Evolutionary conservation across 257 asterid genomes (phyloP), one percentile per base, ranked within the genome.

Genomic region (Thymus quinquecostatus): DNA sequence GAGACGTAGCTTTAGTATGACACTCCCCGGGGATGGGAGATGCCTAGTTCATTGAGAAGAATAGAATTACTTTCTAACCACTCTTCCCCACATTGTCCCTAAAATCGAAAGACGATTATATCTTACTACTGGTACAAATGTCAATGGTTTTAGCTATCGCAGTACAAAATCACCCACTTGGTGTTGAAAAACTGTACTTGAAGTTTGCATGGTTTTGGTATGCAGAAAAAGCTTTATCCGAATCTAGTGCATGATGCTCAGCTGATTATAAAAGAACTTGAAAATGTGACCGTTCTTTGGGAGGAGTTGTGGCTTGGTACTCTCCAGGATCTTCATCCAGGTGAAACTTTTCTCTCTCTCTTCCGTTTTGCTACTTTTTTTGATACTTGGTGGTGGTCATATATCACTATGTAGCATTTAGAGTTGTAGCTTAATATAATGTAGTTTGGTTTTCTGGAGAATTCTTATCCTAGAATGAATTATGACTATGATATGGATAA

Each of bases 301-400:
- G 99, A 92, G 85, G 99, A 95, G 77, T 72, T 95, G 79, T 95
- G 99, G 99, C 92, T 95, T 72, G 96, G 96, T 78, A 95, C 99
- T 28, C 97, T 95, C 80, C 99, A 95, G 79, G 99, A 91, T 86
- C 96, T 95, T 82, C 99, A 95, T 82, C 95, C 93, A 80, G 99
- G 98, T 87, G 70, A 71, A 30, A 29, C 12, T 43, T 50, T 49
- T 67, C 44, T 7, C 3, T 5, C 10, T 30, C 40, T 30, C 54
- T 30, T 40, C 28, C 5, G 33, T 66, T 64, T 57, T 43, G 21
- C 67, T 60, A 34, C 68, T 64, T 59, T 77, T 68, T 73, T 64
- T 78, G 66, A 59, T 74, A 38, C 69, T 66, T 66, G 29, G 81
- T 64, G 27, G 38, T 66, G 59, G 59, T 29, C 55, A 38, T 10